Evolutionary conservation across 352 stramenopile genomes (phyloP).

Genomic region (Aphanomyces cochlioides): DNA sequence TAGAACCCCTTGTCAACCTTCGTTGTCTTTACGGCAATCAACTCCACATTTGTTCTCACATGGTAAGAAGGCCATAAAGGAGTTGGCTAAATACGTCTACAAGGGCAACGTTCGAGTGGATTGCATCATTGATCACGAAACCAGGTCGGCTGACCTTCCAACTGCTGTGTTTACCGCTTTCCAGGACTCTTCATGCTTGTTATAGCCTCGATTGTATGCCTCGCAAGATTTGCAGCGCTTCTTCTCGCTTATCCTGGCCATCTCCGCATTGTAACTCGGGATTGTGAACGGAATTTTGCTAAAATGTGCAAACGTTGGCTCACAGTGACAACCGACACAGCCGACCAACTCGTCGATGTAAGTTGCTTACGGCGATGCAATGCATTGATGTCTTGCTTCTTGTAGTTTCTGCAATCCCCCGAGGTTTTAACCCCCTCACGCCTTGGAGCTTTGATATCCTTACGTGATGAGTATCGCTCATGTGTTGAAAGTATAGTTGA

Average conservation of each 20-base stretch:
- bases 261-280: slow-evolving; percentile 66
- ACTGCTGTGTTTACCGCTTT: neutral
- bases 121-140: slow-evolving; percentile 13
- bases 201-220: slow-evolving; percentile 35
- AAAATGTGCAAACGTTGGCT: slow-evolving; percentile 64
- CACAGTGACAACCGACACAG: slow-evolving; percentile 60
- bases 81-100: no score
- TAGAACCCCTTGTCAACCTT: slow-evolving; percentile 20
- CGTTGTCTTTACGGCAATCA: slow-evolving; percentile 5
- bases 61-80: neutral
- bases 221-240: slow-evolving; percentile 49
- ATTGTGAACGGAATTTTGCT: slow-evolving; percentile 75
- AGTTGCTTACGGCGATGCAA: slow-evolving; percentile 36
- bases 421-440: slow-evolving; percentile 43
- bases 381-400: slow-evolving; percentile 38
- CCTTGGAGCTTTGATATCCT: neutral
- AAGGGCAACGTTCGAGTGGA: slow-evolving; percentile 16
- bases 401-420: slow-evolving; percentile 32
- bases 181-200: slow-evolving; percentile 52
- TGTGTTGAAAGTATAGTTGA: slow-evolving; percentile 17
- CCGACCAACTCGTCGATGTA: slow-evolving; percentile 46
- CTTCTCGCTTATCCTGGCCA: slow-evolving; percentile 72
- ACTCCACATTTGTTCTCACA: neutral
- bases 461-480: slow-evolving; percentile 4
- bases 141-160: slow-evolving; percentile 11